Base-by-base conservation (phyloP, 2,329 filamentous ascomycete genomes). In the Chalara sp. region DNA sequence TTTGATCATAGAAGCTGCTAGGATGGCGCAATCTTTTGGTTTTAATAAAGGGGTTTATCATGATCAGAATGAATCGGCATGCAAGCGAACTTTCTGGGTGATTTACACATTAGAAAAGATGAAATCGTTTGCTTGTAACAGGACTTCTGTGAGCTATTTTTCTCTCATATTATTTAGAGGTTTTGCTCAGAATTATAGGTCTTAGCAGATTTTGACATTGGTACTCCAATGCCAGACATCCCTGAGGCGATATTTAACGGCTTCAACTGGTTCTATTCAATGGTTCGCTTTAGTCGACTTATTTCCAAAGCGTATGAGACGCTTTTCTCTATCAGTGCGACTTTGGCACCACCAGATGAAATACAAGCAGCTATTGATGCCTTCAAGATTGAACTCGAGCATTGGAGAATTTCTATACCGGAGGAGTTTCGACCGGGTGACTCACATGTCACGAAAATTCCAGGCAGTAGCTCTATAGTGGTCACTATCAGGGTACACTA, bases 81-180 rank as follows among this genome's bases (percentile, higher is more conserved):
- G 61, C 40, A 45, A 56, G 11, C 39, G 53, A 41, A 65, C 64
- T 0, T 73, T 72, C 47, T 73, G 70, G 69, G 65, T 69, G 0
- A 59, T 72, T 12, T 72, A 71, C 47, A 57, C 58, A 7, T 40
- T 72, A 13, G 70, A 73, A 44, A 72, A 72, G 46, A 59, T 61
- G 6, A 52, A 54, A 1, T 64, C 57, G 32, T 70, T 71, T 46
- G 59, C 62, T 32, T 56, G 54, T 6, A 58, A 63, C 5, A 61
- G 56, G 28, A 61, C 56, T 45, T 70, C 69, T 10, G 66, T 70
- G 46, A 54, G 65, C 59, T 8, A 3, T 21, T 32, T 37, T 39
- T 35, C 8, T 28, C 35, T n/a, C 7, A 32, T 30, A 29, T 5
- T 29, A 44, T 46, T 11, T 43, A 49, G 8, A 2, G 5, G n/a